Evolutionary conservation across 495 filamentous ascomycete genomes (phyloP).

Genomic region (Trichocladium uniseriatum): DNA sequence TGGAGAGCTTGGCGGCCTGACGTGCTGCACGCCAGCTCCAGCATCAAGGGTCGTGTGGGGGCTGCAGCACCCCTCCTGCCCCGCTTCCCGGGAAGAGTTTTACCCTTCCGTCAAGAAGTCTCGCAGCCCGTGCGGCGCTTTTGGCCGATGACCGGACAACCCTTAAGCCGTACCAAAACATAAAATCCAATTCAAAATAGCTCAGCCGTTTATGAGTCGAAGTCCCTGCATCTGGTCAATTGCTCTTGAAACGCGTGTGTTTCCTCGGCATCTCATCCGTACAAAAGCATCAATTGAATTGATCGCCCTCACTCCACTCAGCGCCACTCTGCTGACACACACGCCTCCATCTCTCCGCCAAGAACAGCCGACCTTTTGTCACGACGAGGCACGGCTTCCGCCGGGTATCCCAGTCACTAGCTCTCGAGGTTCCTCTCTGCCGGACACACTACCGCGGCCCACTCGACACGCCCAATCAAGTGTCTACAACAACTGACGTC

Average conservation of each 20-base stretch:
- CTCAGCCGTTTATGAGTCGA: too few relatives aligned
- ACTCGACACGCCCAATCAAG: constrained; percentile 14
- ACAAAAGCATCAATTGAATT: neutral
- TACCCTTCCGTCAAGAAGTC: constrained; percentile 5
- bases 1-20: neutral
- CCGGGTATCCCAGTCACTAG: constrained; percentile 10
- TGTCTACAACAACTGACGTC: neutral
- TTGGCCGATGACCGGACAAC: too few relatives aligned
- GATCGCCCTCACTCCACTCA: neutral
- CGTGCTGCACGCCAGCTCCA: neutral
- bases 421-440: constrained; percentile 12
- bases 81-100: constrained; percentile 15
- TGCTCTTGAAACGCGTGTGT: too few relatives aligned
- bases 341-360: neutral
- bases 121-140: too few relatives aligned
- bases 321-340: neutral
- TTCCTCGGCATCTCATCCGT: too few relatives aligned
- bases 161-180: too few relatives aligned
- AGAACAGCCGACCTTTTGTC: neutral
- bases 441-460: constrained; percentile 17
- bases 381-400: constrained; percentile 1
- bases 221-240: neutral
- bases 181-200: too few relatives aligned
- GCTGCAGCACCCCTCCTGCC: constrained; percentile 2
- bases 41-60: neutral